Percentiles rank a stretch among this genome's conserved stretches.
phyloP scores from a whole-genome alignment of 2,329 filamentous ascomycete species.

The Biscogniauxia mediterranea region DNA sequence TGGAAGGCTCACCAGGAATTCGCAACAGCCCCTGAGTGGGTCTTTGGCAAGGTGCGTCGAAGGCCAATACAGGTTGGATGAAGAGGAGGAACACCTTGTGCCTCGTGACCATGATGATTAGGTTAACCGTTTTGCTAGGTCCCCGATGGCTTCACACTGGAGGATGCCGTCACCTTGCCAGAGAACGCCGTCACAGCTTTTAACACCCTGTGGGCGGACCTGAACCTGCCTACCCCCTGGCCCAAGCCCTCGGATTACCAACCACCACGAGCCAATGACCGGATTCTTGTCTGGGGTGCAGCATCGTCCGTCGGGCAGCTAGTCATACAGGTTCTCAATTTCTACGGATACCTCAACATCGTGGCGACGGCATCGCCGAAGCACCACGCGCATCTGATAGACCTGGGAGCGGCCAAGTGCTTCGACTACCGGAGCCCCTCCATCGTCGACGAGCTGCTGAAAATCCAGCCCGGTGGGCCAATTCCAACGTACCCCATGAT shows the following conservation, averaged over 20 bases:
- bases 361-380: conserved; percentile 45
- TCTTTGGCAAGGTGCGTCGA: conserved; percentile 40
- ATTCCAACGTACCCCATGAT: conserved; percentile 41
- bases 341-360: conserved; percentile 53
- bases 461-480: conserved; percentile 20
- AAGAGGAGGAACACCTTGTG: not conserved
- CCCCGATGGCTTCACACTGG: conserved; percentile 24
- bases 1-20: conserved; percentile 57
- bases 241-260: conserved; percentile 46
- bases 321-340: conserved; percentile 47
- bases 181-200: conserved; percentile 60
- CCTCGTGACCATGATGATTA: not conserved
- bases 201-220: conserved; percentile 50
- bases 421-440: conserved; percentile 46
- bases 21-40: conserved; percentile 49
- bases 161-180: conserved; percentile 43
- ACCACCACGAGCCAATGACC: conserved; percentile 35
- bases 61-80: not conserved
- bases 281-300: conserved; percentile 52
- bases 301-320: conserved; percentile 52
- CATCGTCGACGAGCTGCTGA: conserved; percentile 34
- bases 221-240: conserved; percentile 56
- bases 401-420: conserved; percentile 43
- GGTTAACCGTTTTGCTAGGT: conserved; percentile 14
- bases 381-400: conserved; percentile 44